Evolutionary conservation across 306 rosid species (phyloP).

Genomic region (Prunus kanzakura): DNA sequence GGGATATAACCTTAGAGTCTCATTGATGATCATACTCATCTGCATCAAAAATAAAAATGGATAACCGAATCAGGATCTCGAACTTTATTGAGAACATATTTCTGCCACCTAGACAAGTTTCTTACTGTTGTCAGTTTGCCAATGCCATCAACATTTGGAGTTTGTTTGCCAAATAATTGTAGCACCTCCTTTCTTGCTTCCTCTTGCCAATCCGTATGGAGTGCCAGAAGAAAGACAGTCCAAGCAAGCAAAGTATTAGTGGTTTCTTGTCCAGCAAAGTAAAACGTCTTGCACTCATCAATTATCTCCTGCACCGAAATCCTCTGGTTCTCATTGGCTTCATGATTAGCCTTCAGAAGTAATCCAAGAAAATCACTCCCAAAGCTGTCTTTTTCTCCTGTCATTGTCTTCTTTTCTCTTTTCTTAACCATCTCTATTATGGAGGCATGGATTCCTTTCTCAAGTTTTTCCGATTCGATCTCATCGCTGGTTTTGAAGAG

Average conservation of each 20-base stretch:
- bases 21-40: too few species aligned
- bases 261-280: conserved; percentile 28
- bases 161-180: conserved; percentile 14
- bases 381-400: conserved; percentile 10
- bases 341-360: conserved; percentile 27
- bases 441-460: conserved; percentile 16
- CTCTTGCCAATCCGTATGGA: conserved; percentile 38
- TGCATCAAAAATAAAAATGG: too few species aligned
- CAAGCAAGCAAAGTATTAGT: conserved; percentile 29
- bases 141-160: conserved; percentile 23
- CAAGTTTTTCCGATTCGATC: conserved; percentile 25
- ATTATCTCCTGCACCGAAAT: conserved; percentile 23
- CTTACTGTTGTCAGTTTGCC: conserved; percentile 23
- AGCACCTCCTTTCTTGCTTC: conserved; percentile 35
- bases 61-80: too few species aligned
- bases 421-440: conserved; percentile 17
- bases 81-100: too few species aligned
- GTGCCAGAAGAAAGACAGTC: conserved; percentile 27
- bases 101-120: background rate
- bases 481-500: conserved; percentile 13
- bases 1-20: too few species aligned
- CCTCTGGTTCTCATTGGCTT: conserved; percentile 7
- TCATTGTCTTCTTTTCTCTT: conserved; percentile 11
- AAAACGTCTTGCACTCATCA: conserved; percentile 29
- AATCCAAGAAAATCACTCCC: conserved; percentile 35